Evolutionary conservation across 768 basidiomycete species (phyloP).

Genomic region (Chalciporus pseudorubinellus): DNA sequence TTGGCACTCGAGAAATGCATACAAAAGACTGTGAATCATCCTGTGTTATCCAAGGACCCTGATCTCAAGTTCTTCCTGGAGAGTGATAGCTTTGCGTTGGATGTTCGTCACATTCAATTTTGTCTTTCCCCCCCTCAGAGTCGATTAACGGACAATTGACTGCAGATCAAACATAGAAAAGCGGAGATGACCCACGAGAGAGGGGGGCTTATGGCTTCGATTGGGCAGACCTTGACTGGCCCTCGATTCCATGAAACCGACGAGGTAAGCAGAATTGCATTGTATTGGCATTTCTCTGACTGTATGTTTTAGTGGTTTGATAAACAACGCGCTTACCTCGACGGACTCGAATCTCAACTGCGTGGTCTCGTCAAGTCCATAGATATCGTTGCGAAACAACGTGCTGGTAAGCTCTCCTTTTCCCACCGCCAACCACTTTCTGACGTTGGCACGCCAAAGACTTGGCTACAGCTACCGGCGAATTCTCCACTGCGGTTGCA

Average conservation of each 20-base stretch:
- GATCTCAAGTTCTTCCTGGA: slow-evolving; percentile 91
- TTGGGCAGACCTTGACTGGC: slow-evolving; percentile 77
- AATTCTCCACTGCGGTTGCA: slow-evolving; percentile 71
- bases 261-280: slow-evolving; percentile 48
- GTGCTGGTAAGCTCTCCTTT: slow-evolving; percentile 50
- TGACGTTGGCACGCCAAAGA: slow-evolving; percentile 41
- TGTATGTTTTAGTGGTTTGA: slow-evolving; percentile 80
- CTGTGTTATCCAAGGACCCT: slow-evolving; percentile 81
- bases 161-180: slow-evolving; percentile 84
- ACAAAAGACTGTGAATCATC: slow-evolving; percentile 90
- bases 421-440: neutral
- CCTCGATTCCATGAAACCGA: slow-evolving; percentile 87
- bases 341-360: slow-evolving; percentile 86
- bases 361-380: slow-evolving; percentile 85
- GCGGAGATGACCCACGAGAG: slow-evolving; percentile 73
- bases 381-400: slow-evolving; percentile 79
- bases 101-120: slow-evolving; percentile 53
- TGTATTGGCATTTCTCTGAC: neutral
- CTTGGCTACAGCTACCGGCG: slow-evolving; percentile 63
- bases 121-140: slow-evolving; percentile 1
- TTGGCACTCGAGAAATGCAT: slow-evolving; percentile 85
- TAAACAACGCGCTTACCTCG: slow-evolving; percentile 77
- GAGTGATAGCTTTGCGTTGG: slow-evolving; percentile 85
- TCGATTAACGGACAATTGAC: neutral
- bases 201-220: slow-evolving; percentile 78